A percentile compares a stretch with the other conserved stretches of the same genome.
Evolutionary conservation across 306 rosid species (phyloP).

Genomic region (Sesbania bispinosa): DNA sequence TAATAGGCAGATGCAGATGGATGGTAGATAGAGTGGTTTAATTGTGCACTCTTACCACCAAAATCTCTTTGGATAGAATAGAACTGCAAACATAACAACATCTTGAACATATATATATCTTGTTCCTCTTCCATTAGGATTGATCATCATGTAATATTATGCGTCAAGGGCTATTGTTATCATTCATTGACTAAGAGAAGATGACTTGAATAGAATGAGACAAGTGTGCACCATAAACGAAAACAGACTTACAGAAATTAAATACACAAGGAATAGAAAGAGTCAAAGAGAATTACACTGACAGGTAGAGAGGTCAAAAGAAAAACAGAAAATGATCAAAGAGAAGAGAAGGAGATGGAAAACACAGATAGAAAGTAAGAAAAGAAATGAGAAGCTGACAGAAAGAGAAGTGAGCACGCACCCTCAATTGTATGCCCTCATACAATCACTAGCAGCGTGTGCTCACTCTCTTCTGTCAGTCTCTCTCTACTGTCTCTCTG

Average conservation of each 20-base stretch:
- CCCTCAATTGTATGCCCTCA: slow-evolving; percentile 44
- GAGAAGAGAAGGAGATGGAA: neutral
- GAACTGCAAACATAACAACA: too few relatives aligned
- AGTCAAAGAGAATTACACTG: neutral
- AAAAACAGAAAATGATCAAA: neutral
- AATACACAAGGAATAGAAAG: neutral
- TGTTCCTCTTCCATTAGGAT: too few relatives aligned
- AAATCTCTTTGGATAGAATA: too few relatives aligned
- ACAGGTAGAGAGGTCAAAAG: neutral
- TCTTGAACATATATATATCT: too few relatives aligned
- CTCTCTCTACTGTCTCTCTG: neutral
- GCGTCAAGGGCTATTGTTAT: neutral
- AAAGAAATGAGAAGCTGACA: slow-evolving; percentile 41
- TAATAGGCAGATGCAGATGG: neutral
- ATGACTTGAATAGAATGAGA: neutral
- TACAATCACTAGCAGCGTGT: slow-evolving; percentile 57
- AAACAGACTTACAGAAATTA: too few relatives aligned
- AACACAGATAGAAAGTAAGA: neutral
- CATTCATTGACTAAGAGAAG: neutral
- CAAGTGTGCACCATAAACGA: neutral
- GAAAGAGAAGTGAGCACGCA: slow-evolving; percentile 75
- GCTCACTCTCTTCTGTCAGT: slow-evolving; percentile 99
- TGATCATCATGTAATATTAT: neutral
- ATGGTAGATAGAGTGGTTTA: neutral
- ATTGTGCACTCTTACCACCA: neutral